phyloP scores from a whole-genome alignment of 1,284 basidiomycete genomes.

The Salmacisia buchloeana region DNA sequence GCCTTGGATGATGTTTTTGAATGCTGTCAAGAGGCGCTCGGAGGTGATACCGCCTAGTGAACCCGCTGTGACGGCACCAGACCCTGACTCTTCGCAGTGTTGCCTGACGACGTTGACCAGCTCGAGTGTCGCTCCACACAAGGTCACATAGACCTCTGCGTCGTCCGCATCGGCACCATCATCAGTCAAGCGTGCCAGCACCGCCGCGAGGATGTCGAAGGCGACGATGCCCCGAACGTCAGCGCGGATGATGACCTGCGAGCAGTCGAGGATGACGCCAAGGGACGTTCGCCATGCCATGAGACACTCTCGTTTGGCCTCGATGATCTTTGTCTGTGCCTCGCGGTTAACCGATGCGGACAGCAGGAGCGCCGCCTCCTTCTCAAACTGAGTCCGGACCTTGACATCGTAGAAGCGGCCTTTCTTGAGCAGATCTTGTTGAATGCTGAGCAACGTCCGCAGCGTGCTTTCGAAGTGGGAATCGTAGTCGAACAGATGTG shows the following conservation, averaged over 20 bases:
- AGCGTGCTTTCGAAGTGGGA: background rate
- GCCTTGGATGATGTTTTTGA: constrained; percentile 72
- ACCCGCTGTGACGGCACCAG: constrained; percentile 50
- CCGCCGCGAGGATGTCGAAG: constrained; percentile 75
- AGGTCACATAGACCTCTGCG: background rate
- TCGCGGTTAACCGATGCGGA: background rate
- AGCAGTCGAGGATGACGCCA: background rate
- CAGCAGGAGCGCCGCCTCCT: background rate
- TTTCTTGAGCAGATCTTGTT: constrained; percentile 8
- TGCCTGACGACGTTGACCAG: background rate
- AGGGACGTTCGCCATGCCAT: background rate
- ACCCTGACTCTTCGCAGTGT: background rate
- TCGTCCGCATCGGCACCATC: background rate
- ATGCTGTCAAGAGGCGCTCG: constrained; percentile 70
- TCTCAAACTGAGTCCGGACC: background rate
- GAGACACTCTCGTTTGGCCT: background rate
- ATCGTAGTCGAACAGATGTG: background rate
- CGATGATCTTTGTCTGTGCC: background rate
- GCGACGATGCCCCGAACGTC: constrained; percentile 76
- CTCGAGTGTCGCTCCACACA: background rate
- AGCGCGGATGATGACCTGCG: constrained; percentile 57
- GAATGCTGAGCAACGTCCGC: background rate
- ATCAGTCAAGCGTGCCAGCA: constrained; percentile 48
- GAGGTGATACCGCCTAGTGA: constrained; percentile 65
- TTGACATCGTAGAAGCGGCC: constrained; percentile 2